Evolutionary conservation across 495 filamentous ascomycete species (phyloP).

Genomic region (Trypethelium eluteriae): DNA sequence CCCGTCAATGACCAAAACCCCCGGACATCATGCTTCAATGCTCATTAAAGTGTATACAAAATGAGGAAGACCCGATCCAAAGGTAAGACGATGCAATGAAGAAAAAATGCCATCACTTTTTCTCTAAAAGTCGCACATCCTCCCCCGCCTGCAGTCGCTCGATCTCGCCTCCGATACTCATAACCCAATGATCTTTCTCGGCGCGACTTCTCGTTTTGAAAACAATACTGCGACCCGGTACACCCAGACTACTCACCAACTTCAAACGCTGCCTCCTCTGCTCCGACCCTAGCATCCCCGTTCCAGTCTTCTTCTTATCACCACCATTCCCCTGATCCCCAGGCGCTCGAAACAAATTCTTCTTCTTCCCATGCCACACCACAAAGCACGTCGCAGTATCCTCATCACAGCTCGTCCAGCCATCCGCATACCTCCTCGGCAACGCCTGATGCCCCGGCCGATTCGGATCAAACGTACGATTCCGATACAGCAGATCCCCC

Average conservation of each 20-base stretch:
- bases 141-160: constrained; percentile 56
- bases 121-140: constrained; percentile 53
- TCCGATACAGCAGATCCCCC: constrained; percentile 59
- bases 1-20: background rate
- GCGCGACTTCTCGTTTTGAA: constrained; percentile 64
- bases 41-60: background rate
- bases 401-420: constrained; percentile 61
- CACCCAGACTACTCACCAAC: constrained; percentile 44
- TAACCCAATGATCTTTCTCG: constrained; percentile 69
- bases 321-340: constrained; percentile 14
- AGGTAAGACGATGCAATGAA: background rate
- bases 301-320: constrained; percentile 8
- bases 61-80: background rate
- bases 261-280: constrained; percentile 22
- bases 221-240: constrained; percentile 58
- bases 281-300: constrained; percentile 35
- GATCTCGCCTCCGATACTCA: constrained; percentile 66
- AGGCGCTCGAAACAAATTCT: constrained; percentile 50
- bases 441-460: constrained; percentile 57
- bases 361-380: constrained; percentile 58
- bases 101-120: constrained; percentile 18
- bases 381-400: constrained; percentile 67
- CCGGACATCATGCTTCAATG: background rate
- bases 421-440: constrained; percentile 58
- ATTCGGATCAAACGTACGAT: constrained; percentile 62